Evolutionary conservation across 345 rosid species (phyloP).

Genomic region (Salix udensis): DNA sequence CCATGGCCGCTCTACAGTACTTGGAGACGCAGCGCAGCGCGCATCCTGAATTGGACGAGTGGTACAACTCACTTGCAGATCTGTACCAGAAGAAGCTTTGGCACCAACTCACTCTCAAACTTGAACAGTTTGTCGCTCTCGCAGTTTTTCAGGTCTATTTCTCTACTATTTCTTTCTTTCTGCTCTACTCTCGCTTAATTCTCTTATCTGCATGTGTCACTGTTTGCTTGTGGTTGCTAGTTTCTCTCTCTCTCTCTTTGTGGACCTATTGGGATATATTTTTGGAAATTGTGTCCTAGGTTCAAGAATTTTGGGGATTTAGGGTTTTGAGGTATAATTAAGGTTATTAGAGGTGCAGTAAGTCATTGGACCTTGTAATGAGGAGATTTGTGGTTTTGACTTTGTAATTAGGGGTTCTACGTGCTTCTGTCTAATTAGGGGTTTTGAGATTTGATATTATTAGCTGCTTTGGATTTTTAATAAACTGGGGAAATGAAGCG

Average conservation of each 20-base stretch:
- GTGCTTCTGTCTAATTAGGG: background rate
- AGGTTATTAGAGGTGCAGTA: background rate
- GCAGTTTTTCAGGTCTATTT: conserved; percentile 64
- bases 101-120: conserved; percentile 98
- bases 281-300: background rate
- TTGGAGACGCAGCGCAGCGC: conserved; percentile 61
- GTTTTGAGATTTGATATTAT: background rate
- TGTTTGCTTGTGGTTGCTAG: background rate
- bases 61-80: conserved; percentile 88
- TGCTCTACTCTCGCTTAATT: background rate
- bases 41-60: conserved; percentile 83
- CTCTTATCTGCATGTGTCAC: background rate
- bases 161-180: background rate
- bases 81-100: conserved; percentile 99
- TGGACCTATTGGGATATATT: background rate
- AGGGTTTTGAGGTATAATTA: background rate
- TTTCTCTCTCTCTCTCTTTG: conserved; percentile 2
- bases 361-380: background rate
- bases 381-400: background rate
- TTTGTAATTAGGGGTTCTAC: background rate
- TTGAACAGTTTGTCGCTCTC: conserved; percentile 90
- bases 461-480: background rate
- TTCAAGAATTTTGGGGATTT: background rate
- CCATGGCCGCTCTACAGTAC: conserved; percentile 90
- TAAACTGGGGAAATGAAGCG: background rate